Evolutionary conservation across 2,329 filamentous ascomycete species (phyloP).

Genomic region (Magnaporthiopsis poae): DNA sequence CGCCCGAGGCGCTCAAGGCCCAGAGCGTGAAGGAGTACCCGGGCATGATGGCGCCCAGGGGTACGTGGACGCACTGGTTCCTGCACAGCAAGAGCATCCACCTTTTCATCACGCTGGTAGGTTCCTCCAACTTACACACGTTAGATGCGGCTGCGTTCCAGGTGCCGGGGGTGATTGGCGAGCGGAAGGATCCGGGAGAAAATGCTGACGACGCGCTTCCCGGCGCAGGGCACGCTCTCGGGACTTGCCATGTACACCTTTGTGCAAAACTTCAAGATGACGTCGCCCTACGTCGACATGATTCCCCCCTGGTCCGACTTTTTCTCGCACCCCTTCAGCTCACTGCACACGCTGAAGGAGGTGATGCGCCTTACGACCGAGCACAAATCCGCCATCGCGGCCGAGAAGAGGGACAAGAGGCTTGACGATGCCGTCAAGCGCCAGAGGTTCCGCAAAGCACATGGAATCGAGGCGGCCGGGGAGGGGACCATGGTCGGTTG

Average conservation of each 20-base stretch:
- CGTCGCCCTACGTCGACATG: constrained; percentile 70
- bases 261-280: constrained; percentile 66
- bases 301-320: constrained; percentile 63
- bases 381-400: constrained; percentile 57
- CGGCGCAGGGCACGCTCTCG: constrained; percentile 50
- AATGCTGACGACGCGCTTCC: background rate
- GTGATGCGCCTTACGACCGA: constrained; percentile 69
- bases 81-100: constrained; percentile 69
- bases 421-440: constrained; percentile 84
- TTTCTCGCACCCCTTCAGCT: constrained; percentile 59
- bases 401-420: constrained; percentile 61
- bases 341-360: constrained; percentile 53
- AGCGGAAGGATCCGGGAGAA: background rate
- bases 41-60: constrained; percentile 75
- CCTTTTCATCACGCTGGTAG: constrained; percentile 71
- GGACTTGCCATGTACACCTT: constrained; percentile 63
- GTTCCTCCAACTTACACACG: constrained; percentile 16
- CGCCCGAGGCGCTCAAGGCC: constrained; percentile 52
- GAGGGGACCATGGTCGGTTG: constrained; percentile 24
- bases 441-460: constrained; percentile 72
- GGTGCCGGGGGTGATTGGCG: background rate
- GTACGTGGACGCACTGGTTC: constrained; percentile 77
- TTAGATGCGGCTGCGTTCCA: background rate
- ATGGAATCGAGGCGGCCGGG: constrained; percentile 58
- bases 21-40: constrained; percentile 70